These are phyloP conservation scores for Eutypella sp. DNA, from an alignment of 2,329 filamentous ascomycete species.

Conservation along the genomic window DNA sequence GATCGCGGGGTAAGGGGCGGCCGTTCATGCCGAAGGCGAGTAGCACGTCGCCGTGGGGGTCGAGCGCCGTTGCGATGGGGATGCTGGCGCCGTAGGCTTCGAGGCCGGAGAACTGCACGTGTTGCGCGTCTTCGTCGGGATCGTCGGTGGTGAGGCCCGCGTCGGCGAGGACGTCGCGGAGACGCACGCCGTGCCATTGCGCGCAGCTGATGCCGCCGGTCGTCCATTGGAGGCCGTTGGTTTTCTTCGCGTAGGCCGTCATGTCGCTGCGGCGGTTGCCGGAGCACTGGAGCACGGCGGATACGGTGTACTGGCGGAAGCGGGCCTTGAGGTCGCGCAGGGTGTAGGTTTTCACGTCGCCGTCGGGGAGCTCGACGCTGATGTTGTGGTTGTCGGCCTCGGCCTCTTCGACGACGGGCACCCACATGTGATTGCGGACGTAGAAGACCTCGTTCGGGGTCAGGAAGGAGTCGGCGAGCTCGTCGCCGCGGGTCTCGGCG, in stretches of 20 bases:
- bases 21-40: constrained; percentile 67
- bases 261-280: constrained; percentile 42
- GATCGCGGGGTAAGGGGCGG: constrained; percentile 55
- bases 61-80: constrained; percentile 52
- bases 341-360: constrained; percentile 34
- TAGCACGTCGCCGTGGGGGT: constrained; percentile 59
- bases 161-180: constrained; percentile 40
- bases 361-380: constrained; percentile 38
- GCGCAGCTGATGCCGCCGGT: constrained; percentile 42
- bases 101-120: constrained; percentile 45
- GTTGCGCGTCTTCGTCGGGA: constrained; percentile 25
- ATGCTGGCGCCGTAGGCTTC: constrained; percentile 61
- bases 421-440: constrained; percentile 45
- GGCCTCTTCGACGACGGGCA: constrained; percentile 30
- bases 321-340: constrained; percentile 38
- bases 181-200: constrained; percentile 40
- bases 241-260: constrained; percentile 36
- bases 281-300: constrained; percentile 43
- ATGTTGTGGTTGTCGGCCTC: constrained; percentile 32
- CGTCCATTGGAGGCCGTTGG: constrained; percentile 43
- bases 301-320: constrained; percentile 38
- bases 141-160: constrained; percentile 28
- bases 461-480: constrained; percentile 37
- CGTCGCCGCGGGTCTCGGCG: constrained; percentile 39
- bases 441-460: constrained; percentile 41